Evolutionary conservation across 192 early-diverging fungal genomes (phyloP).

Genomic region (Linnemannia zychae): DNA sequence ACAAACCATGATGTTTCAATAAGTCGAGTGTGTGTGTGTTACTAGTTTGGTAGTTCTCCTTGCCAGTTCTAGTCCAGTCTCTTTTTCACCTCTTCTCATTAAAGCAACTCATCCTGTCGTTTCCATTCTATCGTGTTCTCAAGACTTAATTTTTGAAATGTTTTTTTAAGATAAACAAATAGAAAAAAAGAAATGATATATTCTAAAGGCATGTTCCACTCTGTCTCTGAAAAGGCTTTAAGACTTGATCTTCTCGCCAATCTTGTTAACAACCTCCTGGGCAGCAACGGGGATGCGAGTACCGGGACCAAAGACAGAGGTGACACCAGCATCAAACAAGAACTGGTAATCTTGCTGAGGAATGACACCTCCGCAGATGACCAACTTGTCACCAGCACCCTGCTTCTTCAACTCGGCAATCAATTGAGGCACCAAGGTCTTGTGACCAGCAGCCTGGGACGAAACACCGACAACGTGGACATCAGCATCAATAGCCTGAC

Average conservation of each 20-base stretch:
- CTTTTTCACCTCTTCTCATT: background rate
- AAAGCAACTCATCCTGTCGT: background rate
- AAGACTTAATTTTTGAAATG: background rate
- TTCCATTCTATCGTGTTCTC: background rate
- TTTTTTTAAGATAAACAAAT: background rate
- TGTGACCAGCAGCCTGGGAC: constrained; percentile 92
- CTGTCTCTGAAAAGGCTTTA: constrained; percentile 13
- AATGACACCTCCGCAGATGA: constrained; percentile 90
- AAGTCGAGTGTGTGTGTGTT: background rate
- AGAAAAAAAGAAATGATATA: background rate
- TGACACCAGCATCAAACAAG: constrained; percentile 84
- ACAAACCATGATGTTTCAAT: background rate
- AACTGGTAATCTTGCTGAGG: constrained; percentile 91
- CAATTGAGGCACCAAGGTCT: constrained; percentile 86
- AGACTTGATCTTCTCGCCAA: constrained; percentile 63
- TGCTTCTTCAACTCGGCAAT: constrained; percentile 82
- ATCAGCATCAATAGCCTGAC: constrained; percentile 91
- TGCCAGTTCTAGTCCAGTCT: background rate
- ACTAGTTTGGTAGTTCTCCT: background rate
- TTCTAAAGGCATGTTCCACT: no score
- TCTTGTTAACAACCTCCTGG: constrained; percentile 82
- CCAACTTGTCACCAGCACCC: constrained; percentile 78
- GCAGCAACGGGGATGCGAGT: constrained; percentile 88
- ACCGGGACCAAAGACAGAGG: constrained; percentile 89
- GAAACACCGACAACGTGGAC: constrained; percentile 91